Evolutionary conservation across 768 basidiomycete species (phyloP).

Genomic region (Crepidotus variabilis): DNA sequence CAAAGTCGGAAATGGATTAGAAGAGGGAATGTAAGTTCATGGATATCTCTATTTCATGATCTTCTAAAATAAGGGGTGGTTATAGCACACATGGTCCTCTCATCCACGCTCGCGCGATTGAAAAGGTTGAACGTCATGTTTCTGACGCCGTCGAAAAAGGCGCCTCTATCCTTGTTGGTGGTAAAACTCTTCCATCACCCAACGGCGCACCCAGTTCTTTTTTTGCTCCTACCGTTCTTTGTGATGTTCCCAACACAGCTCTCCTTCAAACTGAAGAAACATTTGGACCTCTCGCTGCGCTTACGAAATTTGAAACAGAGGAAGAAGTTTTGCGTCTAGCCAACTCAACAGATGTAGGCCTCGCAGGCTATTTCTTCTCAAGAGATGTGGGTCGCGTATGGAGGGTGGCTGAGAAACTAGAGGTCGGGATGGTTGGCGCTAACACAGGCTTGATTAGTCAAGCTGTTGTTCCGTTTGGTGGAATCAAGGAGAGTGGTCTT

Average conservation of each 20-base stretch:
- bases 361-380: slow-evolving; percentile 93
- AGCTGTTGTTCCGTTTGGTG: slow-evolving; percentile 84
- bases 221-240: slow-evolving; percentile 86
- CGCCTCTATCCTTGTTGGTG: slow-evolving; percentile 89
- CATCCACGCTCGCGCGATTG: slow-evolving; percentile 80
- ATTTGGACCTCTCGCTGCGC: slow-evolving; percentile 87
- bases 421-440: slow-evolving; percentile 88
- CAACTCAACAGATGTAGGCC: slow-evolving; percentile 77
- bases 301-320: slow-evolving; percentile 90
- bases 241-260: slow-evolving; percentile 72
- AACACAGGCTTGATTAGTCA: slow-evolving; percentile 81
- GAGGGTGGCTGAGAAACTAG: slow-evolving; percentile 91
- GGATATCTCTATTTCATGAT: not conserved
- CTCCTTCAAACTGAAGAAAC: slow-evolving; percentile 82
- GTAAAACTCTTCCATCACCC: slow-evolving; percentile 55
- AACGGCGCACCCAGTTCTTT: slow-evolving; percentile 38
- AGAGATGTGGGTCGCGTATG: slow-evolving; percentile 85
- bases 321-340: slow-evolving; percentile 87
- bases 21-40: slow-evolving; percentile 60
- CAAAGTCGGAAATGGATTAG: slow-evolving; percentile 87
- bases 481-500: slow-evolving; percentile 83
- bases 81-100: slow-evolving; percentile 90
- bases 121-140: slow-evolving; percentile 85
- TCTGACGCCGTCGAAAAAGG: slow-evolving; percentile 84
- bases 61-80: not conserved